These are phyloP conservation scores for Leptoxyphium fumago DNA, from an alignment of 2,329 filamentous ascomycete species.

Conservation along the genomic window DNA sequence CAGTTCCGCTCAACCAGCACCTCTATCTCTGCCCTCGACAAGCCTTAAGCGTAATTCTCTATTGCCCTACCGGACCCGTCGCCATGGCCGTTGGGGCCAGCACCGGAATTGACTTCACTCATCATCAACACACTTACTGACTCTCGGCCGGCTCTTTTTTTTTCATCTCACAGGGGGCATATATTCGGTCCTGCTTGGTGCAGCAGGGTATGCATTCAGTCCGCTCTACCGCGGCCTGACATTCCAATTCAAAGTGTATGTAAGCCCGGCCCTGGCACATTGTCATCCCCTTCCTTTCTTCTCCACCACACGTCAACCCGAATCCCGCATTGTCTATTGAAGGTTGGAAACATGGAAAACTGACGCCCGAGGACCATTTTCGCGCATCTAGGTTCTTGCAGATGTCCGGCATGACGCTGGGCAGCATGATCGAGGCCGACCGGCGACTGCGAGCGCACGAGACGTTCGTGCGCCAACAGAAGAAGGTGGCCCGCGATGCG, in stretches of 20 bases:
- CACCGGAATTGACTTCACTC: too few species aligned
- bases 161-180: conserved; percentile 43
- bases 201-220: conserved; percentile 47
- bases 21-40: too few species aligned
- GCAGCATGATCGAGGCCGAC: conserved; percentile 64
- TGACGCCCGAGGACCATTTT: too few species aligned
- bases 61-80: too few species aligned
- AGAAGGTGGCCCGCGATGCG: conserved; percentile 47
- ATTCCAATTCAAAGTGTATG: conserved; percentile 64
- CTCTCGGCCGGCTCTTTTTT: too few species aligned
- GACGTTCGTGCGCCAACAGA: conserved; percentile 47
- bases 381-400: conserved; percentile 51
- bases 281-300: conserved; percentile 7
- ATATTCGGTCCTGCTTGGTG: conserved; percentile 48
- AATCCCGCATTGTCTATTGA: not conserved
- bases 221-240: conserved; percentile 60
- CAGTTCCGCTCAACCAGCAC: too few species aligned
- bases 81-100: too few species aligned
- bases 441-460: conserved; percentile 52
- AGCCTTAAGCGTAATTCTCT: too few species aligned
- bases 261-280: conserved; percentile 4
- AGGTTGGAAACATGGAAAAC: not conserved
- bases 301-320: conserved; percentile 5
- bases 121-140: too few species aligned
- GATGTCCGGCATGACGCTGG: conserved; percentile 75